Evolutionary conservation across 2,329 filamentous ascomycete genomes (phyloP).

Genomic region (Nemania serpens): DNA sequence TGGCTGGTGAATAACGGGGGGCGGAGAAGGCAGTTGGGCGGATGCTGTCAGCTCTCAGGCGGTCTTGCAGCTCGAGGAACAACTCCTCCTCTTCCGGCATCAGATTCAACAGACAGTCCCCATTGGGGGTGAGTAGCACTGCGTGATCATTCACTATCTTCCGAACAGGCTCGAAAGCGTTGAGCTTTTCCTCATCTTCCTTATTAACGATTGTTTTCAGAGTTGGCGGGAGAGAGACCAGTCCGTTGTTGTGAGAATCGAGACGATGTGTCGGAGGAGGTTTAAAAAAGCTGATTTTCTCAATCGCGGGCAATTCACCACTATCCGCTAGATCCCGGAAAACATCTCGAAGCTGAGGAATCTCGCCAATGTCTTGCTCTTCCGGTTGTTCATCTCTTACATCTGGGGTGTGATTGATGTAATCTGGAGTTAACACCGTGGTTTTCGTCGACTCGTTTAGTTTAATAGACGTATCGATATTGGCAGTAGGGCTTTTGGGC

Average conservation of each 20-base stretch:
- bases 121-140: constrained; percentile 75
- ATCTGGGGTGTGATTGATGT: constrained; percentile 37
- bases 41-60: constrained; percentile 54
- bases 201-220: constrained; percentile 55
- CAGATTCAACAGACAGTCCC: constrained; percentile 75
- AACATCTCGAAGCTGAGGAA: constrained; percentile 43
- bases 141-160: constrained; percentile 68
- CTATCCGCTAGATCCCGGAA: constrained; percentile 45
- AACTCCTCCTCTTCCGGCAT: constrained; percentile 69
- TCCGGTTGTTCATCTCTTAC: constrained; percentile 36
- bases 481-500: constrained; percentile 35
- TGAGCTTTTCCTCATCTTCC: constrained; percentile 60
- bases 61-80: constrained; percentile 70
- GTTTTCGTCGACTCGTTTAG: constrained; percentile 45
- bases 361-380: constrained; percentile 41
- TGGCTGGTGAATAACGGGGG: constrained; percentile 57
- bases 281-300: constrained; percentile 49
- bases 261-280: constrained; percentile 42
- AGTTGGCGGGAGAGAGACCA: constrained; percentile 44
- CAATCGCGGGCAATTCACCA: constrained; percentile 42
- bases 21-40: constrained; percentile 62
- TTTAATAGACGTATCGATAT: constrained; percentile 41
- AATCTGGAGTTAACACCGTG: constrained; percentile 44
- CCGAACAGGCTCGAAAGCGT: constrained; percentile 62
- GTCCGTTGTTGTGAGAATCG: constrained; percentile 38